Evolutionary conservation across 176 grass and related monocot genomes (phyloP), one percentile per base, ranked within the genome.

Genomic region (Hyparrhenia diplandra): DNA sequence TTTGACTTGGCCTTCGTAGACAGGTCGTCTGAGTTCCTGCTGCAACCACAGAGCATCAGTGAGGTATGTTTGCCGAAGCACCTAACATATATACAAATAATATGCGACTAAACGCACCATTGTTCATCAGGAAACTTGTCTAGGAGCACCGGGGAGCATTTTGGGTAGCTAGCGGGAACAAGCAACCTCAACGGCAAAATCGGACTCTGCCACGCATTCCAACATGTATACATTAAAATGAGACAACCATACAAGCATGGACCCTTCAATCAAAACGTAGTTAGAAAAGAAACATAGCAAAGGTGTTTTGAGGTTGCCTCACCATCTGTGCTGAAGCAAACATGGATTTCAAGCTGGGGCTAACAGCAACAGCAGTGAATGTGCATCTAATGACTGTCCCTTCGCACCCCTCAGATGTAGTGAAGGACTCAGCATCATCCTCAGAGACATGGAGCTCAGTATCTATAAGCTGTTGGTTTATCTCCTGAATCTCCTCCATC

Each of bases 331-430:
- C 85, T 61, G 90, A 93, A 80, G 96, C 88, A 79, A 95, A 95
- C 70, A 93, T 88, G 67, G 92, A 92, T 79, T 91, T 93, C 49
- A 99, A 86, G 64, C 87, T 89, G 30, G 96, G 96, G 83, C 96
- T 91, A 64, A 99, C 88, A 39, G 92, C 88, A 41, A 95, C 89
- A 71, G 96, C 90, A 69, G 84, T 93, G 84, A 88, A 99, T 46
- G 85, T 90, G 87, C 96, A 99, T 85, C 93, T 99, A 45, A 99
- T 92, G 46, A 99, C 88, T 32, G 85, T 97, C 49, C 93, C 90
- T 87, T 93, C 88, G 6, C 32, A 42, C 43, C 90, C 86, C 75
- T 91, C 86, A 83, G 88, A 89, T 69, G 88, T 78, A 79, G 81
- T 67, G 61, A 73, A 91, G 67, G 88, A 93, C 67, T 93, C 88